Percentiles rank a stretch among this genome's conserved stretches.
Conservation (phyloP, 2,329 filamentous ascomycete genomes). For the Fusarium sp. region DNA sequence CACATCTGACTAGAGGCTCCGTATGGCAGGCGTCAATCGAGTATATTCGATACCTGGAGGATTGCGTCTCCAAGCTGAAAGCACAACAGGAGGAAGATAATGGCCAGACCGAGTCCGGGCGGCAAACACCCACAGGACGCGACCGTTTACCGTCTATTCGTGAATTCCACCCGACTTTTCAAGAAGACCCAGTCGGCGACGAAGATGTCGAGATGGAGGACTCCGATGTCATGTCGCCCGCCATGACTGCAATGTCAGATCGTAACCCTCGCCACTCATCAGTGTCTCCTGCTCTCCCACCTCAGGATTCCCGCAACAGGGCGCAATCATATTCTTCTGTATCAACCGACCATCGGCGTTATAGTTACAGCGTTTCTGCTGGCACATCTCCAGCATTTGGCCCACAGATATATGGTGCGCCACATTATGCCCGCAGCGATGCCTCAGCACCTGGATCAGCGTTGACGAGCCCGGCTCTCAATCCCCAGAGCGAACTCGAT, state of each 20-base stretch:
- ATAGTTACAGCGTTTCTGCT: slow-evolving; percentile 58
- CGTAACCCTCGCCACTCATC: slow-evolving; percentile 54
- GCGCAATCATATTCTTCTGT: slow-evolving; percentile 64
- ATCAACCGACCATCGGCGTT: slow-evolving; percentile 60
- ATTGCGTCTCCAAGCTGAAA: slow-evolving; percentile 84
- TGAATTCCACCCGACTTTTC: slow-evolving; percentile 52
- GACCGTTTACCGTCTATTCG: slow-evolving; percentile 48
- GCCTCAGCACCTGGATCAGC: slow-evolving; percentile 58
- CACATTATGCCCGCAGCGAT: slow-evolving; percentile 51
- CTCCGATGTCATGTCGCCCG: slow-evolving; percentile 59
- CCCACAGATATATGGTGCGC: slow-evolving; percentile 50
- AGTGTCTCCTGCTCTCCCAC: slow-evolving; percentile 59
- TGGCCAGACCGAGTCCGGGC: slow-evolving; percentile 40
- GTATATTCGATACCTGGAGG: slow-evolving; percentile 92
- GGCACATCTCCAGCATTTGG: slow-evolving; percentile 67
- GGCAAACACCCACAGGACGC: slow-evolving; percentile 39
- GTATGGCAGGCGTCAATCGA: slow-evolving; percentile 84
- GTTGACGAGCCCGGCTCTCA: slow-evolving; percentile 65
- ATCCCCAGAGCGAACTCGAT: slow-evolving; percentile 66
- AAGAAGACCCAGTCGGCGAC: slow-evolving; percentile 46
- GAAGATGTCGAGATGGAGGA: slow-evolving; percentile 70
- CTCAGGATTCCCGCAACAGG: slow-evolving; percentile 54
- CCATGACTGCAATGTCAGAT: slow-evolving; percentile 48
- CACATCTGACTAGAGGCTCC: slow-evolving; percentile 9
- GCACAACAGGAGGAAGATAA: slow-evolving; percentile 55